A percentile compares a stretch with the other conserved stretches of the same genome.
Evolutionary conservation across 371 early-diverging fungal genomes (phyloP).

Genomic region (Haplosporangium sp.): DNA sequence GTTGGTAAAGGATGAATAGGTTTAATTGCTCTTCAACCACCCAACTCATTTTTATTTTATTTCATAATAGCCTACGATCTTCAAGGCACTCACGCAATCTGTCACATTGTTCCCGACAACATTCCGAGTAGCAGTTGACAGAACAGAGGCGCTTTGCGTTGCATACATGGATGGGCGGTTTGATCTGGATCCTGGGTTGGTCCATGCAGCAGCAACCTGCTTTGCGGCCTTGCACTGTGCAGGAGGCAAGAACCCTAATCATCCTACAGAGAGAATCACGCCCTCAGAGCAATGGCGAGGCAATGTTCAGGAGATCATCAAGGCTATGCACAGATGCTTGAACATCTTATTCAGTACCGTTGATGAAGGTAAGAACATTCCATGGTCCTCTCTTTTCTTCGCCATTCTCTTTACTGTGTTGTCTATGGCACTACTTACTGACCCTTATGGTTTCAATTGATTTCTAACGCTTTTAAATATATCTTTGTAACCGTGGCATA

Average conservation of each 20-base stretch:
- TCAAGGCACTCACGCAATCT: conserved; percentile 60
- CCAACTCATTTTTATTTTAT: not conserved
- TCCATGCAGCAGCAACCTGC: conserved; percentile 58
- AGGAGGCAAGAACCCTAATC: conserved; percentile 58
- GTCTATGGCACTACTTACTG: too few relatives aligned
- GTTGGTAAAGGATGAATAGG: too few relatives aligned
- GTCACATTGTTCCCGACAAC: conserved; percentile 65
- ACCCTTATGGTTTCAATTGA: too few relatives aligned
- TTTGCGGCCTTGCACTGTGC: conserved; percentile 58
- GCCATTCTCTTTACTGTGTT: too few relatives aligned
- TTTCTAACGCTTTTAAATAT: too few relatives aligned
- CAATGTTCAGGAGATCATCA: conserved; percentile 58
- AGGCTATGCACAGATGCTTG: conserved; percentile 62
- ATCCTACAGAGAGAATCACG: conserved; percentile 47
- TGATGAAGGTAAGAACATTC: conserved; percentile 64
- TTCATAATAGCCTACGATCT: conserved; percentile 56
- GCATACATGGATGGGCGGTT: conserved; percentile 61
- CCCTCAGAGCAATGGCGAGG: conserved; percentile 63
- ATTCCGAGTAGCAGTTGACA: conserved; percentile 64
- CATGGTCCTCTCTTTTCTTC: not conserved
- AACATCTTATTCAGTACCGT: conserved; percentile 65
- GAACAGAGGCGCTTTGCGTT: conserved; percentile 62
- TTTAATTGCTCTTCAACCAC: not conserved
- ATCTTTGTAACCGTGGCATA: not conserved
- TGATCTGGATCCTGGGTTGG: conserved; percentile 49